Conservation (phyloP, 192 early-diverging fungal species). For the Coemansia sp. region DNA sequence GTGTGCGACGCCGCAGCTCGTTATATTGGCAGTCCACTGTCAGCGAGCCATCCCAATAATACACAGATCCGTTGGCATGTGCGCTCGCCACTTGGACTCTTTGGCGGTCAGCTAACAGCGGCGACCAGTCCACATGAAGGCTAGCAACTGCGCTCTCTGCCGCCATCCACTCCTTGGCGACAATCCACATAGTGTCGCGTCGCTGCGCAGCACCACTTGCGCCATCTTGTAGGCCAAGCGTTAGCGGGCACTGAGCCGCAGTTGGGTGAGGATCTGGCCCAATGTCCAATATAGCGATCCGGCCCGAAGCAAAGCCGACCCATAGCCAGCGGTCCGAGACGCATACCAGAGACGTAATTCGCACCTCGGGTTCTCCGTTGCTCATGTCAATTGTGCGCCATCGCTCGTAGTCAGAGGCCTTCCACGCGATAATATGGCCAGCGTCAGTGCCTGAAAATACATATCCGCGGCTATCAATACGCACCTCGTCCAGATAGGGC, state of each 20-base stretch:
- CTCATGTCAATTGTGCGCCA: slow-evolving; percentile 48
- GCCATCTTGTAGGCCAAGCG: slow-evolving; percentile 9
- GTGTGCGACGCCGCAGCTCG: slow-evolving; percentile 60
- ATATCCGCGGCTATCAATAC: slow-evolving; percentile 22
- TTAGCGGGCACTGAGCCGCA: slow-evolving; percentile 12
- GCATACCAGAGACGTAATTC: slow-evolving; percentile 44
- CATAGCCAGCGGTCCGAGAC: slow-evolving; percentile 41
- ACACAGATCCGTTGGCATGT: slow-evolving; percentile 44
- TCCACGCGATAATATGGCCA: slow-evolving; percentile 44
- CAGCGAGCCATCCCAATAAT: slow-evolving; percentile 51
- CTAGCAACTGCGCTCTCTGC: slow-evolving; percentile 21
- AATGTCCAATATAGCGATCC: slow-evolving; percentile 32
- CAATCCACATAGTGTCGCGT: slow-evolving; percentile 27
- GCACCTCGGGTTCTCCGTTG: slow-evolving; percentile 27
- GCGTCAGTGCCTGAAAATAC: slow-evolving; percentile 47
- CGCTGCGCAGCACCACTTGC: not conserved
- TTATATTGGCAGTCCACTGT: slow-evolving; percentile 48
- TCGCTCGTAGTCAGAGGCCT: slow-evolving; percentile 26
- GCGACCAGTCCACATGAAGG: slow-evolving; percentile 45
- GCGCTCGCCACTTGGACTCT: slow-evolving; percentile 44
- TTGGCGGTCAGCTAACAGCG: slow-evolving; percentile 32
- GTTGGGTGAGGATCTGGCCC: slow-evolving; percentile 11
- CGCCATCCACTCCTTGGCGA: slow-evolving; percentile 43
- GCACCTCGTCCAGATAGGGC: slow-evolving; percentile 19
- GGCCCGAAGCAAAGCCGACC: slow-evolving; percentile 43